phyloP scores from a whole-genome alignment of 352 stramenopile species.

The Plasmopara muralis region DNA sequence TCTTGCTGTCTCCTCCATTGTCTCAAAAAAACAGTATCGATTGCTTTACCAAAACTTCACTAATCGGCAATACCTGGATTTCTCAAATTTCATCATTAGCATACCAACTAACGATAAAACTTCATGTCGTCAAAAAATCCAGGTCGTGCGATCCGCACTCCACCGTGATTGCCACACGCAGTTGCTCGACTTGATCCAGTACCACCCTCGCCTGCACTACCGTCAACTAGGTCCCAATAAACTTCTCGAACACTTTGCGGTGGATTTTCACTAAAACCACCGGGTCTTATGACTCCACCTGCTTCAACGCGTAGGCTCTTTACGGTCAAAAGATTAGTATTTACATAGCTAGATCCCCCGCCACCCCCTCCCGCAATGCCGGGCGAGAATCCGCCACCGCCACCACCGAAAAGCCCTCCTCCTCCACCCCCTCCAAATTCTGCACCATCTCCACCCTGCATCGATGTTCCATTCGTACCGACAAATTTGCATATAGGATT shows the following conservation, averaged over 20 bases:
- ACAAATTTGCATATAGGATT: constrained; percentile 64
- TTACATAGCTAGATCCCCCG: constrained; percentile 61
- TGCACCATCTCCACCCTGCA: constrained; percentile 59
- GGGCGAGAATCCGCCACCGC: constrained; percentile 58
- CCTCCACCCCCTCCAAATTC: constrained; percentile 69
- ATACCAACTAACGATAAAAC: constrained; percentile 36
- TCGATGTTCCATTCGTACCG: constrained; percentile 34
- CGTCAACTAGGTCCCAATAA: constrained; percentile 58
- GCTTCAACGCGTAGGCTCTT: constrained; percentile 43
- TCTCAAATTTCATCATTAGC: too few relatives aligned
- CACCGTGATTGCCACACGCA: constrained; percentile 52
- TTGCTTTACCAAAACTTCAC: neutral
- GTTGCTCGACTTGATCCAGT: constrained; percentile 21
- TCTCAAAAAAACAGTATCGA: neutral
- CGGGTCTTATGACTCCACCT: constrained; percentile 30
- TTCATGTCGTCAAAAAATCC: constrained; percentile 81
- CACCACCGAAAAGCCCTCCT: constrained; percentile 56
- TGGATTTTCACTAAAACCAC: constrained; percentile 46
- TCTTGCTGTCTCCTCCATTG: too few relatives aligned
- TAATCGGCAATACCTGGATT: too few relatives aligned
- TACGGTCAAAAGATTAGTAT: constrained; percentile 27
- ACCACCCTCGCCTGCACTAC: constrained; percentile 50
- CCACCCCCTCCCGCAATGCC: constrained; percentile 63
- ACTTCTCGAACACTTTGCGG: constrained; percentile 38
- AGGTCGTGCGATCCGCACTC: constrained; percentile 45